Percentiles rank a stretch among this genome's conserved stretches.
phyloP scores from a whole-genome alignment of 768 basidiomycete genomes.

The Sporobolomyces phaffii region DNA sequence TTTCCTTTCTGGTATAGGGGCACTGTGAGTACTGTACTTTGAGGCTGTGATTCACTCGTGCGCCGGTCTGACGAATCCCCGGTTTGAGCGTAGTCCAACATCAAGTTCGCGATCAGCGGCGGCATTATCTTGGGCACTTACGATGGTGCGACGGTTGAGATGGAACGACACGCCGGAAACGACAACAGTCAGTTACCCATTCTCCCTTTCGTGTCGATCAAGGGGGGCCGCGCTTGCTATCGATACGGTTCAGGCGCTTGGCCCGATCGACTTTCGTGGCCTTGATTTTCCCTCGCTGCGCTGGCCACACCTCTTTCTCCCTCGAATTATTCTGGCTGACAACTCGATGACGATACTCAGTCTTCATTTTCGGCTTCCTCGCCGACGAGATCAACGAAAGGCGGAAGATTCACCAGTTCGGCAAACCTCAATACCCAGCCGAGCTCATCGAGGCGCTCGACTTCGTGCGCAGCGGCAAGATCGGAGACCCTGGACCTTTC shows the following conservation, averaged over 20 bases:
- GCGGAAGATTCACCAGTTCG: conserved; percentile 77
- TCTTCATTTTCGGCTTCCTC: conserved; percentile 77
- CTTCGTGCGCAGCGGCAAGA: conserved; percentile 66
- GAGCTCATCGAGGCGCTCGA: conserved; percentile 72
- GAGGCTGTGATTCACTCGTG: no score
- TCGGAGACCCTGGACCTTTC: conserved; percentile 74
- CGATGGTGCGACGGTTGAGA: conserved; percentile 95
- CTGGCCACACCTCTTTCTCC: no score
- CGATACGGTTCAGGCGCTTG: no score
- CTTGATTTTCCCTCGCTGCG: no score
- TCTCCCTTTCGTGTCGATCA: no score
- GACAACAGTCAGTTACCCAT: conserved; percentile 9
- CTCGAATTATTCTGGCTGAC: no score
- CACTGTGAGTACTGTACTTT: no score
- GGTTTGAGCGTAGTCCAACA: conserved; percentile 43
- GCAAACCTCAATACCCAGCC: conserved; percentile 68
- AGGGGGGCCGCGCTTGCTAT: no score
- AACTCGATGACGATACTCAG: not conserved
- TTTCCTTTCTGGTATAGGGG: not conserved
- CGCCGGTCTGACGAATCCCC: no score
- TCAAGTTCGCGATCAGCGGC: conserved; percentile 76
- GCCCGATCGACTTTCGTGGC: not conserved
- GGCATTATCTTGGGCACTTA: conserved; percentile 58
- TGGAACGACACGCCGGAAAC: conserved; percentile 90
- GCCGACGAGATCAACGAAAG: conserved; percentile 70